Evolutionary conservation across 768 basidiomycete species (phyloP).

Genomic region (Epithele typhae): DNA sequence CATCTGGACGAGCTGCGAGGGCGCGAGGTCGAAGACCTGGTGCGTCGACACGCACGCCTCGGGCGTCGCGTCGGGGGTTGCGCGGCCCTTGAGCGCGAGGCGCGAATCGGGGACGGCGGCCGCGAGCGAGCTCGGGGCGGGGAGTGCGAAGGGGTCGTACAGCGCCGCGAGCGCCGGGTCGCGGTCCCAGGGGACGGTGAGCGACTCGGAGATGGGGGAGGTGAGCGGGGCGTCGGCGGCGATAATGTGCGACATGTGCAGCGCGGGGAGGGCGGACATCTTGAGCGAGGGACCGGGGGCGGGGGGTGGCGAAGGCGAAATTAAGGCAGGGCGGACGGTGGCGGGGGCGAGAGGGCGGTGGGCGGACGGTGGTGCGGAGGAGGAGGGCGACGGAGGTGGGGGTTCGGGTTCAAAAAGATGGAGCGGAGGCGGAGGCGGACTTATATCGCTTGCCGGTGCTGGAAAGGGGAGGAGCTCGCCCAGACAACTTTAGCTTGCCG

Average conservation of each 20-base stretch:
- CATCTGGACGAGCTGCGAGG: slow-evolving; percentile 25
- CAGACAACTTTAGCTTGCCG: slow-evolving; percentile 7
- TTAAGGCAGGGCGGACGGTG: neutral
- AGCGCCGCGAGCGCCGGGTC: slow-evolving; percentile 35
- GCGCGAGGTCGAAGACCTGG: slow-evolving; percentile 66
- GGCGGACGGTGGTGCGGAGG: slow-evolving; percentile 3
- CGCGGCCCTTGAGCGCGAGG: slow-evolving; percentile 50
- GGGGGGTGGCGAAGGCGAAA: neutral
- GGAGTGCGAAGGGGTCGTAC: slow-evolving; percentile 42
- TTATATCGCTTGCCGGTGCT: slow-evolving; percentile 14
- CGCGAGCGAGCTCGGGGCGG: slow-evolving; percentile 41
- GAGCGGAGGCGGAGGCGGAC: slow-evolving; percentile 10
- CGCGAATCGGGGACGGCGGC: slow-evolving; percentile 48
- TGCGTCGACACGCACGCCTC: slow-evolving; percentile 62
- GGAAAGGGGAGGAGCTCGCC: slow-evolving; percentile 2
- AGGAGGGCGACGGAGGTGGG: slow-evolving; percentile 12
- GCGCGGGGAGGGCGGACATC: slow-evolving; percentile 22
- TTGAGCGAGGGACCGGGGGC: slow-evolving; percentile 1
- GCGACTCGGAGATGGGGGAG: slow-evolving; percentile 42
- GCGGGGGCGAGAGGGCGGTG: neutral
- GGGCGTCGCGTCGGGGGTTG: slow-evolving; percentile 42
- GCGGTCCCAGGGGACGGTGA: slow-evolving; percentile 45
- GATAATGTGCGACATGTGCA: slow-evolving; percentile 53
- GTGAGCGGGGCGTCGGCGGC: slow-evolving; percentile 54
- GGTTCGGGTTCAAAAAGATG: slow-evolving; percentile 15